phyloP scores from a whole-genome alignment of 345 rosid species.

The Isatis tinctoria region DNA sequence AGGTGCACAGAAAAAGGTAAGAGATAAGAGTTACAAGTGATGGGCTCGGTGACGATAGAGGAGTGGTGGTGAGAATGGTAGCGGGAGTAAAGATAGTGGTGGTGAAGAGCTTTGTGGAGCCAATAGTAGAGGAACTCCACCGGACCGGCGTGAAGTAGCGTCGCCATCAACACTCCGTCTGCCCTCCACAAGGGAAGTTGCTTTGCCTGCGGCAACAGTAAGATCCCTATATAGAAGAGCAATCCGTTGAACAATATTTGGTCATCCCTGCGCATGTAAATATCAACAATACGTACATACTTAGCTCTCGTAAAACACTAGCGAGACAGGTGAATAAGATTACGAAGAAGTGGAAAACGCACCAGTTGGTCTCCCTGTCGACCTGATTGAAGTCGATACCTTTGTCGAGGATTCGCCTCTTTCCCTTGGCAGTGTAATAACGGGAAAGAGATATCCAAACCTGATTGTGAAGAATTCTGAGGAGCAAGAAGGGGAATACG shows the following conservation, averaged over 20 bases:
- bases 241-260: constrained; percentile 60
- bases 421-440: constrained; percentile 44
- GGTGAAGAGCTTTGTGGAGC: constrained; percentile 78
- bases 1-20: not conserved
- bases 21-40: constrained; percentile 42
- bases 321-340: not conserved
- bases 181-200: constrained; percentile 57
- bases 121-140: constrained; percentile 84
- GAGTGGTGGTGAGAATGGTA: constrained; percentile 95
- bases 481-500: constrained; percentile 37
- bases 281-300: not conserved
- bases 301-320: not conserved
- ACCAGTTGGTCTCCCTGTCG: constrained; percentile 65
- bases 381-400: constrained; percentile 64
- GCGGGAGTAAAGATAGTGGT: constrained; percentile 76
- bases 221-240: constrained; percentile 33
- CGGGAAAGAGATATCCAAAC: constrained; percentile 61
- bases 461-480: constrained; percentile 51
- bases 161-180: constrained; percentile 46
- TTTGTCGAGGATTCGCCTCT: constrained; percentile 49
- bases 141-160: constrained; percentile 61
- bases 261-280: constrained; percentile 54
- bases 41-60: constrained; percentile 85
- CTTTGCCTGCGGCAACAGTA: constrained; percentile 20
- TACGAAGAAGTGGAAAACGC: not conserved